Conservation (phyloP, 805 yeast genomes). For the Yarrowia sp. region DNA sequence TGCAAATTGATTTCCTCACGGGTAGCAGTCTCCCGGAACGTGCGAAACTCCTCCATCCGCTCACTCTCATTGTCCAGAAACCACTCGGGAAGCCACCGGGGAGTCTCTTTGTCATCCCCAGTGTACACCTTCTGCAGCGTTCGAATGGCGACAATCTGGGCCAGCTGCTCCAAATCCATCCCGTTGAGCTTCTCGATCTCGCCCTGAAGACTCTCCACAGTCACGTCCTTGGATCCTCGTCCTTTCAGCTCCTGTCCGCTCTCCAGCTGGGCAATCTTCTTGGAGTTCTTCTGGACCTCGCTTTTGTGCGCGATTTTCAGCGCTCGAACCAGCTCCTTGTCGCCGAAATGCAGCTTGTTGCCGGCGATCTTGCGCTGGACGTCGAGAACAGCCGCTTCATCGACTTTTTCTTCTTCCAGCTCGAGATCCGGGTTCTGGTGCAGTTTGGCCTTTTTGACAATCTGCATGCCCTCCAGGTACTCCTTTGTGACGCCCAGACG, state of each 20-base stretch:
- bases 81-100: constrained; percentile 34
- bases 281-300: constrained; percentile 9
- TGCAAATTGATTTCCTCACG: constrained; percentile 41
- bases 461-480: constrained; percentile 25
- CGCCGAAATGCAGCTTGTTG: constrained; percentile 29
- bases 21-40: constrained; percentile 32
- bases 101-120: constrained; percentile 32
- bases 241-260: constrained; percentile 19
- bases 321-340: constrained; percentile 19
- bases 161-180: constrained; percentile 40
- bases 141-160: constrained; percentile 12
- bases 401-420: constrained; percentile 18
- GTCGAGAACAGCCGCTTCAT: not conserved
- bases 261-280: constrained; percentile 3
- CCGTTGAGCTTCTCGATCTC: constrained; percentile 44
- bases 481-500: constrained; percentile 11
- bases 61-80: constrained; percentile 39
- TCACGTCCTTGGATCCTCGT: constrained; percentile 25
- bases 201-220: constrained; percentile 14
- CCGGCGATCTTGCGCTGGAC: constrained; percentile 18
- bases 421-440: constrained; percentile 28
- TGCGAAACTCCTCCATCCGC: constrained; percentile 39
- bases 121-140: constrained; percentile 41
- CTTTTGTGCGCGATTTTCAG: constrained; percentile 26
- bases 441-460: constrained; percentile 30